Base-by-base conservation (phyloP, 2,329 filamentous ascomycete species). In the Trichophyton schoenleinii region DNA sequence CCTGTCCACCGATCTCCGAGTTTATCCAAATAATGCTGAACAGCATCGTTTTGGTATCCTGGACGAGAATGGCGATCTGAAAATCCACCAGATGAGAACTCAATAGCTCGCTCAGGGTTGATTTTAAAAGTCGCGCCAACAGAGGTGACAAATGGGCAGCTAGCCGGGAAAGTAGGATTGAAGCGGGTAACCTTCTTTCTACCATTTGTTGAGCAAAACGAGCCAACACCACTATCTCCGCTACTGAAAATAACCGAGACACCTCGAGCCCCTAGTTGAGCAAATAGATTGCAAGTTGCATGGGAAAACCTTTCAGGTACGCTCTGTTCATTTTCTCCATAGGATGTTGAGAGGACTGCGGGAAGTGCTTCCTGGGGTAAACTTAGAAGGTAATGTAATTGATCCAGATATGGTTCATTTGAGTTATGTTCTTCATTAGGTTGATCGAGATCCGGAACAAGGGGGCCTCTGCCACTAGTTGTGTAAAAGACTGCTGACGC, bases 321-420 rank as follows among this genome's bases (percentile, higher is more conserved):
- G 2, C 78, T 80, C 69, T 79, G 83, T 71, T 89, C 87, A 57
- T 85, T 79, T 66, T 87, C 85, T 34, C 84, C 85, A 68, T 89
- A 89, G 0, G 85, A 88, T 15, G 84, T 86, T 44, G 80, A 81
- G 46, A 89, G 77, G n/a, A 87, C 81, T 2, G 82, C 79, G 0
- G 87, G 86, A 0, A 89, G 75, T 18, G 81, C 70, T 1, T 75
- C 70, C 63, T 82, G 78, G 0, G 76, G 71, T 20, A 85, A 76
- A 18, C 74, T 70, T 3, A 87, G 73, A 8, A 88, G 75, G 68
- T 85, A 81, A 62, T 80, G 78, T 5, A 86, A 78, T 70, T 86
- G 84, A 15, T 80, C 80, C 1, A 89, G 75, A 69, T 85, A 89
- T 0, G 85, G 85, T 73, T 89, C 86, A 65, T 87, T 85, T 7